Evolutionary conservation across 768 basidiomycete genomes (phyloP).

Genomic region (Kwoniella europaea): DNA sequence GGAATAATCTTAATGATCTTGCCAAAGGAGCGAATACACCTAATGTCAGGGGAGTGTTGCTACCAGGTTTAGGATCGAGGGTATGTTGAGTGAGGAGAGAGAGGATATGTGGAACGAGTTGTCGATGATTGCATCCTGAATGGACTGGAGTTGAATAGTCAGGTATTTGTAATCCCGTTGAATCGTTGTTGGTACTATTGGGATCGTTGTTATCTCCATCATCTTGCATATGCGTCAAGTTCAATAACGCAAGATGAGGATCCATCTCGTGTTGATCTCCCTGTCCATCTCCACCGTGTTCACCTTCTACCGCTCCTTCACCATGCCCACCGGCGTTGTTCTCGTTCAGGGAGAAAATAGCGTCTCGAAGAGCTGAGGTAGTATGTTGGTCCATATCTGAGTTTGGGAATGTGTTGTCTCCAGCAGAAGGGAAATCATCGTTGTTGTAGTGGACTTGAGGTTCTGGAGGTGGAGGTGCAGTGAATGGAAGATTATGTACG

Average conservation of each 20-base stretch:
- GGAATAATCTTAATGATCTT: conserved; percentile 48
- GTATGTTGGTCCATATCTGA: conserved; percentile 54
- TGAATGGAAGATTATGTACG: conserved; percentile 49
- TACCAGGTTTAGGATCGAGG: conserved; percentile 51
- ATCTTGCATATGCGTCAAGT: conserved; percentile 43
- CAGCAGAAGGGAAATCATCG: conserved; percentile 36
- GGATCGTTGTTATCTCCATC: conserved; percentile 22
- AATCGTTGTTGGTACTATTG: conserved; percentile 2
- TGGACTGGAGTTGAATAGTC: conserved; percentile 12
- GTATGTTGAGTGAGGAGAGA: conserved; percentile 39
- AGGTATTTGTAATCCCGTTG: conserved; percentile 25
- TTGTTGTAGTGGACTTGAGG: conserved; percentile 27
- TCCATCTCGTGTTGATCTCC: conserved; percentile 35
- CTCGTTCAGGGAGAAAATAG: conserved; percentile 53
- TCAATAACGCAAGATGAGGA: conserved; percentile 51
- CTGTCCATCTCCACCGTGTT: conserved; percentile 31
- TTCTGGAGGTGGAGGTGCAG: conserved; percentile 20
- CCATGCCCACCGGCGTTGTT: conserved; percentile 33
- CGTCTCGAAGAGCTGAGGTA: conserved; percentile 52
- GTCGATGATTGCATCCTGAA: conserved; percentile 37
- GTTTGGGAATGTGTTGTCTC: conserved; percentile 39
- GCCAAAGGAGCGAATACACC: conserved; percentile 46
- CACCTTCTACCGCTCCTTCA: conserved; percentile 34
- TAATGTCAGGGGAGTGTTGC: conserved; percentile 49
- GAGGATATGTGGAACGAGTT: conserved; percentile 49